phyloP scores from a whole-genome alignment of 2,329 filamentous ascomycete species.

The Clarireedia paspali region DNA sequence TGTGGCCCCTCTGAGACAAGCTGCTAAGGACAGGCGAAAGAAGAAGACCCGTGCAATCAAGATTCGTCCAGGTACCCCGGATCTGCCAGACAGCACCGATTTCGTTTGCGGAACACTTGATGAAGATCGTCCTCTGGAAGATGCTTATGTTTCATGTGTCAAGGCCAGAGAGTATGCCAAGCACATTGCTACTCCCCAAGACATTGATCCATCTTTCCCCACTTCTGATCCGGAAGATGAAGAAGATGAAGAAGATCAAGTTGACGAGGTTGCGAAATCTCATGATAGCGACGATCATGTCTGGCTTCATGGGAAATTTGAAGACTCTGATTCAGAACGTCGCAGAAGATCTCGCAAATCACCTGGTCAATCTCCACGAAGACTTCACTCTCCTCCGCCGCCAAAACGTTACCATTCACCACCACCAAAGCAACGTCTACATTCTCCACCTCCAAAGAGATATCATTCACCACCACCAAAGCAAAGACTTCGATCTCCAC shows the following conservation, averaged over 20 bases:
- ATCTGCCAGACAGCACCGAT: constrained; percentile 93
- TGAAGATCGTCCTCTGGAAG: constrained; percentile 89
- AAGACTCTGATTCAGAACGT: constrained; percentile 55
- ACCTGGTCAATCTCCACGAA: constrained; percentile 51
- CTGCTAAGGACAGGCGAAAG: constrained; percentile 9
- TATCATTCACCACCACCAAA: constrained; percentile 31
- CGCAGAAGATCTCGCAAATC: constrained; percentile 39
- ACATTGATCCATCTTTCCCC: constrained; percentile 95
- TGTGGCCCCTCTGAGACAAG: constrained; percentile 18
- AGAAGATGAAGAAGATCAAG: constrained; percentile 70
- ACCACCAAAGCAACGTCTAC: constrained; percentile 31
- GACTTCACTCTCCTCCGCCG: constrained; percentile 48
- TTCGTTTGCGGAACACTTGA: constrained; percentile 98
- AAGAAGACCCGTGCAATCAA: constrained; percentile 34
- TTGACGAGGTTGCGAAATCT: constrained; percentile 47
- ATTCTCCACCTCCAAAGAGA: constrained; percentile 29
- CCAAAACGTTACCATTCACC: constrained; percentile 32
- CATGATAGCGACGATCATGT: constrained; percentile 60
- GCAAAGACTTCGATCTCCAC: constrained; percentile 30
- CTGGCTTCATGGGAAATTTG: constrained; percentile 66
- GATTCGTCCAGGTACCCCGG: constrained; percentile 63
- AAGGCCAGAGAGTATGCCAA: constrained; percentile 76
- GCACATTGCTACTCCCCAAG: constrained; percentile 79
- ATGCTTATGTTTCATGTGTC: constrained; percentile 80
- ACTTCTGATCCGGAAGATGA: constrained; percentile 87